Conservation (phyloP, 768 basidiomycete species). For the Pleurotus tuoliensis region DNA sequence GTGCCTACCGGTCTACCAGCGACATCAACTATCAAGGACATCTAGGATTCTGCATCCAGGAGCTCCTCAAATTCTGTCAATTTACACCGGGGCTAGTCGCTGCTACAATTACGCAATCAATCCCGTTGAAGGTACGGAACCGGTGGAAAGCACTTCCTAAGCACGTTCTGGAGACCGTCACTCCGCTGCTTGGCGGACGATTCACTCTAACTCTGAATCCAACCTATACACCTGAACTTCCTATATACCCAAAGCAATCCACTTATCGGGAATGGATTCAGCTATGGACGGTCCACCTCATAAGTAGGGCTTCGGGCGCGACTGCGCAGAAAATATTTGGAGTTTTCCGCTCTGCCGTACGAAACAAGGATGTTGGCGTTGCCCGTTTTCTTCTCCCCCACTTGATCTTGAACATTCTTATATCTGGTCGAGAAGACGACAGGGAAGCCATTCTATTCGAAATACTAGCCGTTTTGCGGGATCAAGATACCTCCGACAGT, state of each 20-base stretch:
- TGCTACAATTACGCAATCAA: conserved; percentile 37
- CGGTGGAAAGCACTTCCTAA: conserved; percentile 81
- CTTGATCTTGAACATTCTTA: conserved; percentile 79
- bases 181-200: conserved; percentile 74
- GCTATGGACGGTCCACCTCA: conserved; percentile 79
- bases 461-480: conserved; percentile 76
- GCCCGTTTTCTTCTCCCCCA: conserved; percentile 90
- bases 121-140: conserved; percentile 62
- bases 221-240: conserved; percentile 44
- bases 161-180: conserved; percentile 79
- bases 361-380: conserved; percentile 91
- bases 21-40: conserved; percentile 89
- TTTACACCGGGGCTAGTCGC: conserved; percentile 77
- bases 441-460: conserved; percentile 67
- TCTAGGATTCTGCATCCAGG: conserved; percentile 89
- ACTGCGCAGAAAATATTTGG: conserved; percentile 70
- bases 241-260: conserved; percentile 70
- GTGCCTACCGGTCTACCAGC: conserved; percentile 89
- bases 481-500: conserved; percentile 71
- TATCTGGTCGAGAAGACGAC: conserved; percentile 66
- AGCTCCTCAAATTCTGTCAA: conserved; percentile 81
- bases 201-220: conserved; percentile 50
- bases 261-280: conserved; percentile 98
- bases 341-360: conserved; percentile 73
- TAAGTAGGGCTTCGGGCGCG: conserved; percentile 54